A percentile compares a stretch with the other conserved stretches of the same genome.
Evolutionary conservation across 148 eudicot species (phyloP).

Genomic region (Amaranthus cruentus): DNA sequence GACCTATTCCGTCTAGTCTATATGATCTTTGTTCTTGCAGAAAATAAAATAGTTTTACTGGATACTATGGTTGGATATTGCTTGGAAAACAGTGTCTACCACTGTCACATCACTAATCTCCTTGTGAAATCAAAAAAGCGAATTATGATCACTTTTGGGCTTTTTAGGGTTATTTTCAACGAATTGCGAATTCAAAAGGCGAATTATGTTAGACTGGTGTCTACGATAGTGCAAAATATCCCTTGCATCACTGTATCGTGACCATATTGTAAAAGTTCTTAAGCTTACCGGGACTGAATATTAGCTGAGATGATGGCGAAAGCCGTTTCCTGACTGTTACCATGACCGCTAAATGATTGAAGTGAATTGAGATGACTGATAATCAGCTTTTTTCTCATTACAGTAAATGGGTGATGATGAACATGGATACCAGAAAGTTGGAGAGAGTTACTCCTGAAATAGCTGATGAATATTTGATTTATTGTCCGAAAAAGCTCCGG

Average conservation of each 20-base stretch:
- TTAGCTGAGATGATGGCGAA: too few relatives aligned
- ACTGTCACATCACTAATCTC: too few relatives aligned
- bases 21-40: not conserved
- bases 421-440: slow-evolving; percentile 80
- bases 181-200: too few relatives aligned
- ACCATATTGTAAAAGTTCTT: too few relatives aligned
- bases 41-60: not conserved
- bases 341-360: too few relatives aligned
- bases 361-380: not conserved
- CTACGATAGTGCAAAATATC: too few relatives aligned
- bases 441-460: slow-evolving; percentile 76
- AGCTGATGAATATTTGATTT: slow-evolving; percentile 54
- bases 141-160: not conserved
- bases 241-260: too few relatives aligned
- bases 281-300: too few relatives aligned
- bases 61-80: not conserved
- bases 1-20: not conserved
- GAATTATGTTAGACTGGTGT: too few relatives aligned
- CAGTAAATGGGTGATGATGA: slow-evolving; percentile 99
- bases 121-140: not conserved
- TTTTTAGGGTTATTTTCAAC: too few relatives aligned
- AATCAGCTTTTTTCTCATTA: slow-evolving; percentile 19
- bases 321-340: too few relatives aligned
- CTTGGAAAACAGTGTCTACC: not conserved
- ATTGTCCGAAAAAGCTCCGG: slow-evolving; percentile 70